These are phyloP conservation scores for Medicago ruthenica DNA, from an alignment of 306 rosid genomes.

Conservation along the genomic window DNA sequence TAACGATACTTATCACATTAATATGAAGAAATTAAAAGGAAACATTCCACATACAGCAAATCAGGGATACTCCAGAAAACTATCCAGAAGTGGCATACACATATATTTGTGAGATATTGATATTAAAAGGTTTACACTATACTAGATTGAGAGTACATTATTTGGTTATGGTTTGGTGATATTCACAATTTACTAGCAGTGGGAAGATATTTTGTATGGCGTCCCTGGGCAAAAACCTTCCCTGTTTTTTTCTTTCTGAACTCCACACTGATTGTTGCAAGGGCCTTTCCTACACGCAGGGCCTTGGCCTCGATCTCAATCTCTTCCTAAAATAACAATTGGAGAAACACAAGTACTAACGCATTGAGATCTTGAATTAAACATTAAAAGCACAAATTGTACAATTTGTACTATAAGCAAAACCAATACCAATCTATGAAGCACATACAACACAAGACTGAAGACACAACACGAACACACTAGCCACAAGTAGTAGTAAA, in stretches of 20 bases:
- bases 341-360: neutral
- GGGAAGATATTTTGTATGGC: constrained; percentile 77
- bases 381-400: neutral
- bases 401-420: neutral
- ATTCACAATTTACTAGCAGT: constrained; percentile 62
- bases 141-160: neutral
- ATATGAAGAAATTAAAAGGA: too few relatives aligned
- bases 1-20: too few relatives aligned
- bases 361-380: neutral
- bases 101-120: neutral
- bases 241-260: constrained; percentile 72
- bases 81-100: neutral
- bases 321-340: constrained; percentile 60
- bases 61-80: neutral
- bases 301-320: constrained; percentile 70
- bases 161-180: neutral
- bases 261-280: constrained; percentile 73
- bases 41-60: neutral
- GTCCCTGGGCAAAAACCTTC: constrained; percentile 80
- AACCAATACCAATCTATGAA: neutral
- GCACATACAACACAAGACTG: neutral
- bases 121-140: neutral
- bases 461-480: neutral
- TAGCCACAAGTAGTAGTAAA: neutral
- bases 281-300: constrained; percentile 67